Percentiles rank a stretch among this genome's conserved stretches.
Conservation (phyloP, 31 red algal species). For the Asparagopsis taxiformis region DNA sequence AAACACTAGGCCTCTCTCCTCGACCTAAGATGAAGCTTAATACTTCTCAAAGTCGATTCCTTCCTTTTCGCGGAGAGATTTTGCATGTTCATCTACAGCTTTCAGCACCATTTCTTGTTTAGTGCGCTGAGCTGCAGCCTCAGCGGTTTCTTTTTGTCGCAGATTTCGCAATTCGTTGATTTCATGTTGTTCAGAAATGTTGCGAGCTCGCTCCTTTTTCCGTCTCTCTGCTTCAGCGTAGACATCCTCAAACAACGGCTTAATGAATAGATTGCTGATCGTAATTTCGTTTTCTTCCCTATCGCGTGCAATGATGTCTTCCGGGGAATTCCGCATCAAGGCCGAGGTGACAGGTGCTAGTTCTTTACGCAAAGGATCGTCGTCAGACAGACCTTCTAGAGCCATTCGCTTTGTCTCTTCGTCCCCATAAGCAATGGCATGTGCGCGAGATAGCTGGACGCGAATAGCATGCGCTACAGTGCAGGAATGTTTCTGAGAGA, state of each 20-base stretch:
- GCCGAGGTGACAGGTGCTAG: slow-evolving; percentile 5
- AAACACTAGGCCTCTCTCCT: slow-evolving; percentile 32
- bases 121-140: slow-evolving; percentile 15
- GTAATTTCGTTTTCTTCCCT: slow-evolving; percentile 29
- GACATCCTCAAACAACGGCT: slow-evolving; percentile 27
- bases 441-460: slow-evolving; percentile 27
- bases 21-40: slow-evolving; percentile 24
- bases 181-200: slow-evolving; percentile 16
- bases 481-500: slow-evolving; percentile 31
- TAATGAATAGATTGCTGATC: slow-evolving; percentile 22
- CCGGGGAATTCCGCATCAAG: slow-evolving; percentile 4
- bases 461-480: slow-evolving; percentile 39
- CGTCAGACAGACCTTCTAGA: background rate
- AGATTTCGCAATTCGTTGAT: slow-evolving; percentile 14
- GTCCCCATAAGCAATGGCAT: slow-evolving; percentile 73
- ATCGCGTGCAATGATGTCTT: slow-evolving; percentile 13
- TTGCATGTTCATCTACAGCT: slow-evolving; percentile 24
- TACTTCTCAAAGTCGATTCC: slow-evolving; percentile 41
- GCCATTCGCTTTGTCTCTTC: slow-evolving; percentile 35
- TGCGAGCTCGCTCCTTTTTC: slow-evolving; percentile 9
- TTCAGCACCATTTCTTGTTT: slow-evolving; percentile 15
- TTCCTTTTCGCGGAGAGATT: slow-evolving; percentile 3
- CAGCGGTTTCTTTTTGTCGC: slow-evolving; percentile 3
- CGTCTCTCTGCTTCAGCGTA: slow-evolving; percentile 10
- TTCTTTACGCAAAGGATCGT: slow-evolving; percentile 23